Base-by-base conservation (phyloP, 1,139 yeast genomes). In the Wickerhamomyces sp. region DNA sequence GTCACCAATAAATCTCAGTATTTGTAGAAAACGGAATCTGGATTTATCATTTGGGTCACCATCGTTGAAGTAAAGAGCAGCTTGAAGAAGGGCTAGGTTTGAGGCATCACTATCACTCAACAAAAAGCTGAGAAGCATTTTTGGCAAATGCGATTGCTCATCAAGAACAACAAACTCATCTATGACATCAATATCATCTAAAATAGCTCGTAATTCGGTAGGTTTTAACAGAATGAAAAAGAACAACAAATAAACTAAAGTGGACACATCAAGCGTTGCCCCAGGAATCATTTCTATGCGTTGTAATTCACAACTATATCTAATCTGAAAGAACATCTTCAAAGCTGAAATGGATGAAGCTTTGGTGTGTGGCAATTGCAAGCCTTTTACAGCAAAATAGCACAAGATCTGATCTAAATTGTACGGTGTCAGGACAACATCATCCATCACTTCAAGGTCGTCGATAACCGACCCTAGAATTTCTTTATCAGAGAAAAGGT, bases 321-420 rank as follows among this genome's bases (percentile, higher is more conserved):
- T 67, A 15, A 74, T 63, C 40, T 68, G 70, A 58, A 84, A 74
- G 29, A 81, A 64, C 1, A 67, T 61, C 49, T 72, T 76, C 56
- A 87, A 60, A 27, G 81, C 72, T 2, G 67, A 67, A 40, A 82
- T 60, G 0, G 93, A 78, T 2, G 72, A 66, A n/a, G 75, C 76
- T 48, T 79, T 76, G 27, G 85, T 73, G 45, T 77, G 79, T 4
- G 91, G 79, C 11, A 79, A 66, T 42, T 79, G 78, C 46, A 87
- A 66, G 0, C 95, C 96, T 57, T 77, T 81, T 2, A 79, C 67
- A 31, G 81, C 65, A 13, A 77, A 61, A 41, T 73, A 71, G 40
- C 81, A 66, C 26, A 87, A 60, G 27, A 80, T 72, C 34, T 74
- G 71, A 45, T 85, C 83, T 55, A 85, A 75, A 57, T 77, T 81